Conservation (phyloP, 139 green algal species). For the Mychonastes homosphaera region DNA sequence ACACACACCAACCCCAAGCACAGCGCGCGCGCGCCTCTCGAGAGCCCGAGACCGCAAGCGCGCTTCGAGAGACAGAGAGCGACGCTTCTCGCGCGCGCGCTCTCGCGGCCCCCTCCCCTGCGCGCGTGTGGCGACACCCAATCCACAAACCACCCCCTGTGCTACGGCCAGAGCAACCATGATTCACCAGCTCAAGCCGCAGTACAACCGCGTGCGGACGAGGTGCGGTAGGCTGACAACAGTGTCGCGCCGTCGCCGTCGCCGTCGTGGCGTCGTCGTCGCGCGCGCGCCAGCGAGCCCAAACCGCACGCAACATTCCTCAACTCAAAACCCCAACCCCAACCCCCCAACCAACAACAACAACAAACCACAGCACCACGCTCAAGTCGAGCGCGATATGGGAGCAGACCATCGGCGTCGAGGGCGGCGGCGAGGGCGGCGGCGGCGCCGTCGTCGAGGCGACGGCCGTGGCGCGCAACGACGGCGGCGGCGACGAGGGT, state of each 20-base stretch:
- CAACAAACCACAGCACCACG: not conserved
- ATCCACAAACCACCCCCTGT: not conserved
- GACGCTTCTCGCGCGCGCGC: not conserved
- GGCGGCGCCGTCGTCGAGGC: not conserved
- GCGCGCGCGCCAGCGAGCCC: not conserved
- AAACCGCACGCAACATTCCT: not conserved
- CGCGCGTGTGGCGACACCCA: not conserved
- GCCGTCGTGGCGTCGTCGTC: not conserved
- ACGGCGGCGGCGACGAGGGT: not conserved
- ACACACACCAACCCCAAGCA: no score
- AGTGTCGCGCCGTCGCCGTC: not conserved
- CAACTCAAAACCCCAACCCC: not conserved
- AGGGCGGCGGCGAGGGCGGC: not conserved
- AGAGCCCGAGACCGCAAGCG: no score
- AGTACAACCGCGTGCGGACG: constrained; percentile 59
- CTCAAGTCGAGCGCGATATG: not conserved
- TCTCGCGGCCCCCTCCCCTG: not conserved
- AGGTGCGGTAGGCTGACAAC: constrained; percentile 31
- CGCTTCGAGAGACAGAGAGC: no score
- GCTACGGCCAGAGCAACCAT: not conserved
- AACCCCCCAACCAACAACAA: not conserved
- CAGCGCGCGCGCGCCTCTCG: no score
- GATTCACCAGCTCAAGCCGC: constrained; percentile 28
- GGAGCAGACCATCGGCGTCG: not conserved
- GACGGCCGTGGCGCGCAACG: not conserved